Base-by-base conservation (phyloP, 345 rosid species). In the Durio zibethinus region DNA sequence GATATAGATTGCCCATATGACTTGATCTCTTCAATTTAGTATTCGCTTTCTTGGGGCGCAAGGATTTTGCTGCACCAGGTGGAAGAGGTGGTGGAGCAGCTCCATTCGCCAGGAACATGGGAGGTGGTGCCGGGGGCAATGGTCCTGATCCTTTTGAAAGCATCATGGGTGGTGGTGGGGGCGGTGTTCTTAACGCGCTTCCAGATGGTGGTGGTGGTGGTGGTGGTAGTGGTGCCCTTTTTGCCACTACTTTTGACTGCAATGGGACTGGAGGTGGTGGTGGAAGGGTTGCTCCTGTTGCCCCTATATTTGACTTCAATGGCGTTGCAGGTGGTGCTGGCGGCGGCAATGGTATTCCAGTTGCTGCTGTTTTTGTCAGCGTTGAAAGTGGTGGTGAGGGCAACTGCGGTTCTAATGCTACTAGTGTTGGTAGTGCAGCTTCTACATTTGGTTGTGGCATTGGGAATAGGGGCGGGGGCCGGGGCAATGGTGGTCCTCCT, bases 1-100 rank as follows among this genome's bases (percentile, higher is more conserved):
- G 82, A 64, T 93, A 91, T 50, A 96, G 83, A 70, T 76, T 91
- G 0, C 97, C 89, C 76, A 96, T 83, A 42, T 96, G 93, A 74
- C 85, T 86, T 59, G 98, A 96, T 75, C 98, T 88, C 88, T 89
- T 96, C 80, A 96, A 81, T 77, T 92, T 96, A 27, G 94, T 90
- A 23, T 61, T 74, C 42, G 91, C 84, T 83, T 90, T 93, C 87
- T 83, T 92, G 73, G 94, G 88, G 10, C 97, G 87, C 78, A 93
- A 80, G 78, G 89, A 78, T 76, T 78, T 87, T 47, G 83, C 86
- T 10, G 83, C 87, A 71, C 87, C 81, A 43, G 82, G 84, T 29
- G 96, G 97, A 64, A 91, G 94, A 0, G 94, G 91, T 4, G 97
- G 98, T 20, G 92, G 92, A 65, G 85, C 80, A 45, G 75, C 79